phyloP scores from a whole-genome alignment of 2,329 filamentous ascomycete species.

The Albifimbria verrucaria region DNA sequence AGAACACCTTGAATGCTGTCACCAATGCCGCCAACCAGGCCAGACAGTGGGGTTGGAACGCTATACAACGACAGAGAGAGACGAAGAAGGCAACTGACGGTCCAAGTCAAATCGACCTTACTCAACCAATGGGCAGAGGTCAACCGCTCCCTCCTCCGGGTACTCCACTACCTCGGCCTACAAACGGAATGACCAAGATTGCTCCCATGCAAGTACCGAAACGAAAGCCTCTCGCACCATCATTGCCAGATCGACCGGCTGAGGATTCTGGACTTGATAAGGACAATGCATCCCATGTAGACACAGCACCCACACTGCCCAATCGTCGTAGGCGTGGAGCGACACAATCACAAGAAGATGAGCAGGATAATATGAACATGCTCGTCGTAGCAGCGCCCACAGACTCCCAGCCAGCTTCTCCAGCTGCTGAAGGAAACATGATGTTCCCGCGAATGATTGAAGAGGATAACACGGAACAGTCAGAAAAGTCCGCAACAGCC shows the following conservation, averaged over 20 bases:
- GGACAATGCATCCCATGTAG: slow-evolving; percentile 7
- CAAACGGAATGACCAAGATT: slow-evolving; percentile 57
- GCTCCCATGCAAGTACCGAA: slow-evolving; percentile 57
- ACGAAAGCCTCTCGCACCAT: slow-evolving; percentile 56
- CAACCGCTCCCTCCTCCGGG: slow-evolving; percentile 80
- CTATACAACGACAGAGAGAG: slow-evolving; percentile 49
- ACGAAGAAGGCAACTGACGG: slow-evolving; percentile 29
- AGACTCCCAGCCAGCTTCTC: slow-evolving; percentile 58
- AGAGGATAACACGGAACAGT: slow-evolving; percentile 9
- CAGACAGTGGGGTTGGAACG: slow-evolving; percentile 58
- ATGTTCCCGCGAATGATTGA: slow-evolving; percentile 11
- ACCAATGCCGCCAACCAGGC: slow-evolving; percentile 54
- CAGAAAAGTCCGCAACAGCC: slow-evolving; percentile 7
- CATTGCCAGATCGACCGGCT: slow-evolving; percentile 1
- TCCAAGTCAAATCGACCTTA: slow-evolving; percentile 38
- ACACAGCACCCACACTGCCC: slow-evolving; percentile 21
- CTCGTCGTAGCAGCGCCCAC: slow-evolving; percentile 63
- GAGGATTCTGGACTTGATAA: slow-evolving; percentile 2
- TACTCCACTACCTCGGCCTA: slow-evolving; percentile 66
- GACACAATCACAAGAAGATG: slow-evolving; percentile 29
- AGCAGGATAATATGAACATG: slow-evolving; percentile 51
- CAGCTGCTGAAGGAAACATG: slow-evolving; percentile 33
- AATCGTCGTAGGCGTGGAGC: slow-evolving; percentile 36
- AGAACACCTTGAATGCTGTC: slow-evolving; percentile 51
- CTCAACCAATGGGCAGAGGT: slow-evolving; percentile 76